A percentile compares a stretch with the other conserved stretches of the same genome.
Conservation (phyloP, 202 grass and related monocot genomes). For the Thinopyrum obtusiflorum region DNA sequence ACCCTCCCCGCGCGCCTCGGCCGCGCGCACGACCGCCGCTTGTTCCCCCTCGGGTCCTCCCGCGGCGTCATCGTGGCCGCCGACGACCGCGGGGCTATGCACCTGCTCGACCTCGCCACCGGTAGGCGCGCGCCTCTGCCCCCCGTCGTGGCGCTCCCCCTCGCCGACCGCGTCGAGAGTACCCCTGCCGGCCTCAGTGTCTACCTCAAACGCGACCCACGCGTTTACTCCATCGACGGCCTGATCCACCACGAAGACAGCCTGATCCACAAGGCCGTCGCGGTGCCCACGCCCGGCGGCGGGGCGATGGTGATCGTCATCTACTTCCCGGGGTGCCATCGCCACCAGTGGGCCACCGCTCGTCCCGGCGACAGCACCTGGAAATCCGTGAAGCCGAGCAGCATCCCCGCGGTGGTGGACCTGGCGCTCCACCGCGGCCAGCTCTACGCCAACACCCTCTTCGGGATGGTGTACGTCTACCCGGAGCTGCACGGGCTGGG, state of each 20-base stretch:
- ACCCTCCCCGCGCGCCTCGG: slow-evolving; percentile 35
- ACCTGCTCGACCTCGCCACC: slow-evolving; percentile 40
- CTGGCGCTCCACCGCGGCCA: slow-evolving; percentile 32
- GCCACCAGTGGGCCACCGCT: slow-evolving; percentile 48
- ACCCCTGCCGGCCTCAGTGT: neutral
- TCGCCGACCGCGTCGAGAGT: slow-evolving; percentile 9
- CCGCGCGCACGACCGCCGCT: slow-evolving; percentile 16
- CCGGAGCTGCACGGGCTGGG: slow-evolving; percentile 36
- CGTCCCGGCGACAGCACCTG: slow-evolving; percentile 27
- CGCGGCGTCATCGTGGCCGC: slow-evolving; percentile 46
- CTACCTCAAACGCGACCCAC: neutral
- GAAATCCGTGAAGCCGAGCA: slow-evolving; percentile 40
- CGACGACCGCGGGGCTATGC: slow-evolving; percentile 28
- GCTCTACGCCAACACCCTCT: slow-evolving; percentile 52
- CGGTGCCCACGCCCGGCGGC: slow-evolving; percentile 28
- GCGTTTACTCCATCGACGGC: neutral
- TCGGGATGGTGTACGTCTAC: slow-evolving; percentile 44
- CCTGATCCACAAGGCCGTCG: slow-evolving; percentile 40
- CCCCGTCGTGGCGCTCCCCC: slow-evolving; percentile 21
- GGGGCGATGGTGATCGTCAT: slow-evolving; percentile 39
- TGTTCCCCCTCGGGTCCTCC: slow-evolving; percentile 35
- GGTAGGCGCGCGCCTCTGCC: slow-evolving; percentile 22
- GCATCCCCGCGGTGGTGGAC: slow-evolving; percentile 47
- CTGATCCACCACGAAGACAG: neutral
- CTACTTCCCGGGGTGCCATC: slow-evolving; percentile 3